Conservation (phyloP, 2,329 filamentous ascomycete genomes). For the Leptoxyphium fumago region DNA sequence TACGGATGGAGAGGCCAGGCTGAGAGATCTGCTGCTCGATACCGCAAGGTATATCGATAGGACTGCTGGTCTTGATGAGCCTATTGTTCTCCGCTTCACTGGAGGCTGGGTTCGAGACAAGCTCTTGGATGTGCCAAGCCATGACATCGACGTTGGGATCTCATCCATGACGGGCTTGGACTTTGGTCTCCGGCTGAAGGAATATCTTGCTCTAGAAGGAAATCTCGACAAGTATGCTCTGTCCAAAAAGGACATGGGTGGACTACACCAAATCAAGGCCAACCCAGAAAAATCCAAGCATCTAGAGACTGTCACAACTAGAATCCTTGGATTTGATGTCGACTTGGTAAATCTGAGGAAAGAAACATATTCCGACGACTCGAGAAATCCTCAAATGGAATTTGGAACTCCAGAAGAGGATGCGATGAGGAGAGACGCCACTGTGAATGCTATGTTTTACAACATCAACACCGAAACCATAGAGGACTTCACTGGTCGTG, state of each 20-base stretch:
- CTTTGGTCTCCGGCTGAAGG: conserved; percentile 55
- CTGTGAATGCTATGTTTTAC: conserved; percentile 91
- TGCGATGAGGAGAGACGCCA: conserved; percentile 76
- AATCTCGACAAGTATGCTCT: conserved; percentile 47
- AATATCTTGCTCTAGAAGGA: conserved; percentile 48
- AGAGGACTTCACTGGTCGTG: conserved; percentile 69
- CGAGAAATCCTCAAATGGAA: conserved; percentile 80
- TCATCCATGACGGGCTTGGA: conserved; percentile 70
- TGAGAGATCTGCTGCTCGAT: conserved; percentile 66
- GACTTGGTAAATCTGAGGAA: conserved; percentile 91
- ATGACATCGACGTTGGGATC: conserved; percentile 77
- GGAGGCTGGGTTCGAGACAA: conserved; percentile 84
- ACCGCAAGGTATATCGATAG: conserved; percentile 56
- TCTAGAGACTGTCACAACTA: conserved; percentile 78
- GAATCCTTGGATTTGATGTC: conserved; percentile 71
- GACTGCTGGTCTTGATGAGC: conserved; percentile 23
- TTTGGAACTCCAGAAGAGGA: conserved; percentile 89
- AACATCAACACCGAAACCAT: conserved; percentile 67
- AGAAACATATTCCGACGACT: conserved; percentile 80
- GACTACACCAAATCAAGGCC: conserved; percentile 72
- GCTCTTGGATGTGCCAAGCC: conserved; percentile 53
- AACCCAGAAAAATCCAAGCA: conserved; percentile 97
- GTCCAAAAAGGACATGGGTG: conserved; percentile 46
- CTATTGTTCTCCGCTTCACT: conserved; percentile 55
- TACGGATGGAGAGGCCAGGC: conserved; percentile 53